Conservation (phyloP, 2,329 filamentous ascomycete genomes). For the Paecilomyces variotii region DNA sequence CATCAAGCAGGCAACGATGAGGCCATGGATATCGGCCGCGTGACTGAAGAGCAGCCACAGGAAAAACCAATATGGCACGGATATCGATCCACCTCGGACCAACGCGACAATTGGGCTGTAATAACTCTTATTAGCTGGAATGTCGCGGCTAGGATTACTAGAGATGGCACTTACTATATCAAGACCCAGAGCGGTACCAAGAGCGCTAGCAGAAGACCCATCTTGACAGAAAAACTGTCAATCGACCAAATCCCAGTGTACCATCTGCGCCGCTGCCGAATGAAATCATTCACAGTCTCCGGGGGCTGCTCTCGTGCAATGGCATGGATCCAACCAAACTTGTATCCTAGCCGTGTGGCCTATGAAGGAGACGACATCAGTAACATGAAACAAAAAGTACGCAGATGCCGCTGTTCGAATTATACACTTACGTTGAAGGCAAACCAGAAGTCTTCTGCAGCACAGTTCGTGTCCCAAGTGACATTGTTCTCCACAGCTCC, state of each 20-base stretch:
- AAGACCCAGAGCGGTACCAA: not conserved
- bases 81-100: not conserved
- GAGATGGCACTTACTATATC: not conserved
- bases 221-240: not conserved
- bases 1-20: not conserved
- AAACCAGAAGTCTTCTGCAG: constrained; percentile 9
- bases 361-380: not conserved
- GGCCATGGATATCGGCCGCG: not conserved
- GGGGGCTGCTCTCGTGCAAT: constrained; percentile 6
- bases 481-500: constrained; percentile 7
- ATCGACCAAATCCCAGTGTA: constrained; percentile 5
- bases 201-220: not conserved
- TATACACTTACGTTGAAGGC: constrained; percentile 4
- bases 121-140: not conserved
- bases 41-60: not conserved
- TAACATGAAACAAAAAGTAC: not conserved
- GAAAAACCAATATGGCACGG: not conserved
- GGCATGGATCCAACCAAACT: constrained; percentile 8
- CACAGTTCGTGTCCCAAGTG: constrained; percentile 6
- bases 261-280: constrained; percentile 5
- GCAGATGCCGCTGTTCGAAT: not conserved
- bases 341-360: constrained; percentile 5
- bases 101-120: not conserved
- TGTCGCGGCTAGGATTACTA: not conserved
- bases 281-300: constrained; percentile 3